Conservation (phyloP, 108 stramenopile genomes). For the Pseudonitzschia pungens region DNA sequence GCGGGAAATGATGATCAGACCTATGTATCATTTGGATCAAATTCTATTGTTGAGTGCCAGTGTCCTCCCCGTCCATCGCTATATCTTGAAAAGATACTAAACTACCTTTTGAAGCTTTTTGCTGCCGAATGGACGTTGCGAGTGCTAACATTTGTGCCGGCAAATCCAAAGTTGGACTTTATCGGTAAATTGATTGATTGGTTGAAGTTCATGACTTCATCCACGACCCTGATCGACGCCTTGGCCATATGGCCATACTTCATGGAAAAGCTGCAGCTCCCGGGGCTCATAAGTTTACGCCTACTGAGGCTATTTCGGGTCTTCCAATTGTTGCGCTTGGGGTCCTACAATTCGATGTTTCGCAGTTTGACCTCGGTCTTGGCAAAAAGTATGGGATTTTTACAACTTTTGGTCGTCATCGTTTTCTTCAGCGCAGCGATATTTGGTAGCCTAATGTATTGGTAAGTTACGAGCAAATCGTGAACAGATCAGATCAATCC, state of each 20-base stretch:
- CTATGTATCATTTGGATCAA: neutral
- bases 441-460: conserved; percentile 54
- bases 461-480: neutral
- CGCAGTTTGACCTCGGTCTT: conserved; percentile 48
- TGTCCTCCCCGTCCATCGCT: conserved; percentile 57
- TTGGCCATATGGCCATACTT: conserved; percentile 68
- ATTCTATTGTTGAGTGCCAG: conserved; percentile 29
- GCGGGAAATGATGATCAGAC: conserved; percentile 29
- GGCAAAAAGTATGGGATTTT: conserved; percentile 34
- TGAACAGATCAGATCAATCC: neutral
- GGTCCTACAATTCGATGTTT: conserved; percentile 65
- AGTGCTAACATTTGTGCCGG: conserved; percentile 37
- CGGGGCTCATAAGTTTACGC: conserved; percentile 50
- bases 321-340: conserved; percentile 66
- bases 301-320: conserved; percentile 59
- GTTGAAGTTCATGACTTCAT: conserved; percentile 39
- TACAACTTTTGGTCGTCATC: conserved; percentile 49
- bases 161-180: conserved; percentile 1
- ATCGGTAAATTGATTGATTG: conserved; percentile 12
- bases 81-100: conserved; percentile 22
- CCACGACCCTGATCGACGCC: conserved; percentile 46
- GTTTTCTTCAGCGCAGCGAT: conserved; percentile 61
- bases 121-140: conserved; percentile 62
- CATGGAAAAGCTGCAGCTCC: conserved; percentile 37
- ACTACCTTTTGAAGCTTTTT: conserved; percentile 53